These are phyloP conservation scores for Bauhinia variegata DNA, from an alignment of 306 rosid species.

Conservation along the genomic window DNA sequence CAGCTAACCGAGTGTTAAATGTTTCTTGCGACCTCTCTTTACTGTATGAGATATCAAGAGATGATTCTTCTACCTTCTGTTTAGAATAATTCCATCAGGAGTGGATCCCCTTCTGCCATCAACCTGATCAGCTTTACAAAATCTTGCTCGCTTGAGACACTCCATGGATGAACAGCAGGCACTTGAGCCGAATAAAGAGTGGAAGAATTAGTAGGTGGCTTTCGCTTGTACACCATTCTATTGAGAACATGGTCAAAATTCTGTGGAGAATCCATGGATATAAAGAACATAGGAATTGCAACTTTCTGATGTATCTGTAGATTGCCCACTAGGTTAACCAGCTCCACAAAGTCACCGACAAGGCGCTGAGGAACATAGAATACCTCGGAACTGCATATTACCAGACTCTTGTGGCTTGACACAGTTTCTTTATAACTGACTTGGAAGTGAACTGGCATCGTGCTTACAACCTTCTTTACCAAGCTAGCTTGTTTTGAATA, in stretches of 20 bases:
- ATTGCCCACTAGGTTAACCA: conserved; percentile 70
- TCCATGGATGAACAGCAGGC: conserved; percentile 92
- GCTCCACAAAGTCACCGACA: conserved; percentile 74
- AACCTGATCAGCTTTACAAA: conserved; percentile 83
- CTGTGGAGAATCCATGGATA: conserved; percentile 78
- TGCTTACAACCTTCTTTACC: conserved; percentile 81
- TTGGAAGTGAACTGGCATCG: conserved; percentile 94
- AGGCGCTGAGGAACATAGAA: conserved; percentile 79
- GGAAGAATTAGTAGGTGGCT: conserved; percentile 64
- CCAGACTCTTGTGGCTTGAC: conserved; percentile 47
- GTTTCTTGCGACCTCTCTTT: conserved; percentile 44
- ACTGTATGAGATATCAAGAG: conserved; percentile 34
- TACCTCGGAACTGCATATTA: conserved; percentile 81
- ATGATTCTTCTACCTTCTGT: conserved; percentile 29
- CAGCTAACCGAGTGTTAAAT: conserved; percentile 48
- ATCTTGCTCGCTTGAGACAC: conserved; percentile 79
- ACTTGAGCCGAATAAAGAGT: conserved; percentile 73
- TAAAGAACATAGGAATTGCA: conserved; percentile 90
- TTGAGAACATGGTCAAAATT: conserved; percentile 80
- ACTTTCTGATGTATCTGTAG: conserved; percentile 84
- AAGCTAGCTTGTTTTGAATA: conserved; percentile 76
- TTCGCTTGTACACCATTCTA: conserved; percentile 63
- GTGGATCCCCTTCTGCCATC: conserved; percentile 99
- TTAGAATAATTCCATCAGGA: conserved; percentile 87
- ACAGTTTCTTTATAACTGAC: conserved; percentile 76